A percentile compares a stretch with the other conserved stretches of the same genome.
Conservation (phyloP, 129 eudicot genomes). For the Chrysanthemum lavandulifolium region DNA sequence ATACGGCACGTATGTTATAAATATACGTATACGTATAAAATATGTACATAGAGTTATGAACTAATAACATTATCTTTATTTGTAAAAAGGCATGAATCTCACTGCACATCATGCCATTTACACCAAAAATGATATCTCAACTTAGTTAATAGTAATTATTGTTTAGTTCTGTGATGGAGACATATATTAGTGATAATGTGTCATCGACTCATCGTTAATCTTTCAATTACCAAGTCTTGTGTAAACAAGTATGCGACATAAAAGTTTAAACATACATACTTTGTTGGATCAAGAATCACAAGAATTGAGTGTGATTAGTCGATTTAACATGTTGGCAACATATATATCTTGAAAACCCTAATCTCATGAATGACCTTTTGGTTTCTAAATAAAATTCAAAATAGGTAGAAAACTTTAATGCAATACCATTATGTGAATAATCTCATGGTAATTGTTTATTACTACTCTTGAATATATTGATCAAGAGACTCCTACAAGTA, state of each 20-base stretch:
- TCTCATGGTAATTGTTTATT: no score
- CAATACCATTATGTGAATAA: no score
- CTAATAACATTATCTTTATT: constrained; percentile 7
- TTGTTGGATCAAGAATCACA: no score
- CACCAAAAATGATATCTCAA: neutral
- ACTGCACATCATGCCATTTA: neutral
- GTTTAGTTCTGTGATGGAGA: neutral
- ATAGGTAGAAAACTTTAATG: no score
- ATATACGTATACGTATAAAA: constrained; percentile 16
- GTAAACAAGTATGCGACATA: neutral
- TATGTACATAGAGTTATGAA: constrained; percentile 12
- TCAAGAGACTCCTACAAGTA: no score
- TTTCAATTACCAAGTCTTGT: neutral
- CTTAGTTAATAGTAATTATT: neutral
- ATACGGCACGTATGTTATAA: constrained; percentile 25
- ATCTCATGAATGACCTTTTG: no score
- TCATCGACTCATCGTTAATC: neutral
- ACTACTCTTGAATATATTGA: no score
- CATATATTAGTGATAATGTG: neutral
- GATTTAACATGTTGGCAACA: no score
- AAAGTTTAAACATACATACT: no score
- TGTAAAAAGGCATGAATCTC: constrained; percentile 4
- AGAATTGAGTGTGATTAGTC: no score
- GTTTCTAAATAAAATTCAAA: no score
- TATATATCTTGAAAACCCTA: no score